Evolutionary conservation across 2,329 filamentous ascomycete species (phyloP), one percentile per base, ranked within the genome.

Genomic region (Zasmidium citrigriseum): DNA sequence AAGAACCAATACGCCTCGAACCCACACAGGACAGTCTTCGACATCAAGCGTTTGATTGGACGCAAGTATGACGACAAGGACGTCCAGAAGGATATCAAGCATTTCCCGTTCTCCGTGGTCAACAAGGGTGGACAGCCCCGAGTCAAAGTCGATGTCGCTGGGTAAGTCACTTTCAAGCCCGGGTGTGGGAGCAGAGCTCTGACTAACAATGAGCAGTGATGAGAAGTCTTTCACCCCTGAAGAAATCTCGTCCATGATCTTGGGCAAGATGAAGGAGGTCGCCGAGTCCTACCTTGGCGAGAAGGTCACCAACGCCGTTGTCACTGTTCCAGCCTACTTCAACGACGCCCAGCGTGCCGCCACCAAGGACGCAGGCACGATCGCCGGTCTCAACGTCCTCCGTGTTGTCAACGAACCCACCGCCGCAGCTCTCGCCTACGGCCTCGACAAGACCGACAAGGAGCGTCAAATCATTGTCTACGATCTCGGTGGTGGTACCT

Each of bases 331-430:
- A 64, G 93, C 93, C 72, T 98, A 98, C 85, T 98, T 98, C 86
- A 98, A 97, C 81, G 93, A 98, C 80, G 93, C 91, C 58, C 93
- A 98, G 82, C 91, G 93, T 81, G 93, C 97, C 82, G 92, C 92
- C 70, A 98, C 93, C 79, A 98, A 97, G 86, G 93, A 98, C 76
- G 93, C 93, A 65, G 93, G 93, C 80, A 91, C 96, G 77, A 98
- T 98, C 72, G 86, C 93, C 70, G 93, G 93, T 76, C 86, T 98
- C 55, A 96, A 97, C 77, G 93, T 98, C 68, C 90, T 97, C 71
- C 93, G 93, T 86, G 92, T 97, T 61, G 91, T 98, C 67, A 97
- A 97, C 84, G 93, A 98, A 84, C 93, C 93, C 60, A 98, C 93
- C 68, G 93, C 93, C 72, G 93, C 93, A 68, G 93, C 93, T 65